These are phyloP conservation scores for Orbilia blumenaviensis DNA, from an alignment of 2,329 filamentous ascomycete genomes.

Conservation along the genomic window DNA sequence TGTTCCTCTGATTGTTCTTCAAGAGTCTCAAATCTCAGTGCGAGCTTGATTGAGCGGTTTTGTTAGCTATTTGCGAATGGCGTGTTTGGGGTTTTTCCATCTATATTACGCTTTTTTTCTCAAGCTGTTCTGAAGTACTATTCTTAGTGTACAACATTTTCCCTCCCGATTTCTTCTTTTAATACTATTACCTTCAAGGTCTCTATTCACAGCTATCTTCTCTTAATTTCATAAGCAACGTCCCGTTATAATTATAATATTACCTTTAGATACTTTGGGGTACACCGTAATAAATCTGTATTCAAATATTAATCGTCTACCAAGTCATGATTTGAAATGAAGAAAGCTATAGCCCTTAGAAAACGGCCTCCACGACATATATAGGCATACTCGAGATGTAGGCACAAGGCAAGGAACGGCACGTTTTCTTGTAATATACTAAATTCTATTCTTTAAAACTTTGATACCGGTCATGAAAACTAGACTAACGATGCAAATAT, in stretches of 20 bases:
- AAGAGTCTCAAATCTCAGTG: background rate
- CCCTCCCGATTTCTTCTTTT: background rate
- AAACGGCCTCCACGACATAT: too few relatives aligned
- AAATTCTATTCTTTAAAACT: too few relatives aligned
- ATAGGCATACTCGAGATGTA: too few relatives aligned
- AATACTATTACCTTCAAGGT: background rate
- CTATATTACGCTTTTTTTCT: background rate
- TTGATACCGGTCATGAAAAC: background rate
- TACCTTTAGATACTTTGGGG: too few relatives aligned
- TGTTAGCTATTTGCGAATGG: background rate
- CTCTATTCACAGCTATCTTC: background rate
- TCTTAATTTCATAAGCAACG: background rate
- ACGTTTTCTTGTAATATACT: too few relatives aligned
- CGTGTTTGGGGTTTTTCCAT: constrained; percentile 21
- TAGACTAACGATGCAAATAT: background rate
- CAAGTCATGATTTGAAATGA: too few relatives aligned
- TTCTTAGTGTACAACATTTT: constrained; percentile 23
- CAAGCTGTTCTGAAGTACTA: background rate
- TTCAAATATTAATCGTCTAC: too few relatives aligned
- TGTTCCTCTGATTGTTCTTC: background rate
- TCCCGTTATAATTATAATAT: too few relatives aligned
- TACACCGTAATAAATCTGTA: too few relatives aligned
- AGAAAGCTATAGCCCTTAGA: too few relatives aligned
- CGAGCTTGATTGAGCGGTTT: constrained; percentile 2
- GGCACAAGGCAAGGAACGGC: too few relatives aligned